phyloP scores from a whole-genome alignment of 805 yeast genomes.

The Candida nitratophila region DNA sequence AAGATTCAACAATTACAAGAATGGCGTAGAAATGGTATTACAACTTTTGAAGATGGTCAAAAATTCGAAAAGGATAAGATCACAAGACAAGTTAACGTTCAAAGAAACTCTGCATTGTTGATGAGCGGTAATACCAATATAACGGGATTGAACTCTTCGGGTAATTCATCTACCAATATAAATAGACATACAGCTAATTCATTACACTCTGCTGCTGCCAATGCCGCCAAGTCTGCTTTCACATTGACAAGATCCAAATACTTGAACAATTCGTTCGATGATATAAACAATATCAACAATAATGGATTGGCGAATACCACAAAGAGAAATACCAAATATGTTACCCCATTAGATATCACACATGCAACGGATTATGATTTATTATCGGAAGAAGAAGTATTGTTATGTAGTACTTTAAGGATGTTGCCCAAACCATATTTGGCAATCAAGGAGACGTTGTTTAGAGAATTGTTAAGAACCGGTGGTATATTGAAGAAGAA shows the following conservation, averaged over 20 bases:
- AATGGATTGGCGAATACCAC: conserved; percentile 21
- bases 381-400: conserved; percentile 82
- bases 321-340: conserved; percentile 30
- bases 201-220: not conserved
- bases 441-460: conserved; percentile 83
- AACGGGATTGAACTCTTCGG: not conserved
- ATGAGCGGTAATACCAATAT: not conserved
- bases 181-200: conserved; percentile 15
- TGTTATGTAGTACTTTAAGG: conserved; percentile 73
- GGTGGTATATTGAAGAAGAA: conserved; percentile 82
- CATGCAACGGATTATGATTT: conserved; percentile 79
- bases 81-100: conserved; percentile 30
- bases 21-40: conserved; percentile 88
- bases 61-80: conserved; percentile 86
- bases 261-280: not conserved
- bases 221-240: not conserved
- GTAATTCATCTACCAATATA: not conserved
- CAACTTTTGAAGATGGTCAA: conserved; percentile 72
- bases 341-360: conserved; percentile 58
- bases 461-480: conserved; percentile 77
- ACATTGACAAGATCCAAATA: conserved; percentile 1
- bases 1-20: conserved; percentile 87
- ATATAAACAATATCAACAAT: not conserved
- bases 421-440: conserved; percentile 90
- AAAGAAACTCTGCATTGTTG: not conserved